Evolutionary conservation across 371 early-diverging fungal genomes (phyloP), one percentile per base, ranked within the genome.

Genomic region (Apophysomyces sp.): DNA sequence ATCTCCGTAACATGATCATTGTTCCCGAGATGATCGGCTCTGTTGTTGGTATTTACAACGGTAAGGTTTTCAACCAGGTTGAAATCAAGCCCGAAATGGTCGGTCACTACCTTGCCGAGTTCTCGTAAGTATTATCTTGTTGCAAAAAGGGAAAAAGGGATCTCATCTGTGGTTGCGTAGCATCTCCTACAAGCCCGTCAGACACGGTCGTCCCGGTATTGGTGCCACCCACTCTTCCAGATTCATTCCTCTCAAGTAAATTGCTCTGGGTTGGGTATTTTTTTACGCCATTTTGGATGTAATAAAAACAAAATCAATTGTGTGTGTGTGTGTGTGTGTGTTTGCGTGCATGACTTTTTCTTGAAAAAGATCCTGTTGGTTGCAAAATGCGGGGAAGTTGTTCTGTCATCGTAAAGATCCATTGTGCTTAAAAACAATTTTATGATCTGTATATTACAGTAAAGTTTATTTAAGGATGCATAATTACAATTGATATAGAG

Each of bases 11-110:
- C 88, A 96, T 98, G 96, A 92, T 98, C 76, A 90, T 99, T 71
- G 93, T 98, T 65, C 99, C 99, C 68, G 94, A 94, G 83, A 96
- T 99, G 97, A 92, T 98, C 67, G 99, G 99, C 59, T 92, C 92
- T 55, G 76, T 95, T 57, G 84, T 97, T 68, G 98, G 95, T 69
- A 88, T 98, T 65, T 94, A 99, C 94, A 95, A 96, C 86, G 99
- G 98, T 72, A 98, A 97, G 91, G 91, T 89, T 74, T 98, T 95
- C 88, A 94, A 94, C 89, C 96, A 96, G 83, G 87, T 99, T 67
- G 99, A 98, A 83, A 91, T 99, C 83, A 96, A 94, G 87, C 94
- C 97, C 62, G 99, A 99, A 81, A 99, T 98, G 99, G 86, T 97
- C 73, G 98, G 98, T 61, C 93, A 90, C 89, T 94, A 94, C 86